Evolutionary conservation across 331 rosid species (phyloP), one percentile per base, ranked within the genome.

Genomic region (Dryas integrifolia): DNA sequence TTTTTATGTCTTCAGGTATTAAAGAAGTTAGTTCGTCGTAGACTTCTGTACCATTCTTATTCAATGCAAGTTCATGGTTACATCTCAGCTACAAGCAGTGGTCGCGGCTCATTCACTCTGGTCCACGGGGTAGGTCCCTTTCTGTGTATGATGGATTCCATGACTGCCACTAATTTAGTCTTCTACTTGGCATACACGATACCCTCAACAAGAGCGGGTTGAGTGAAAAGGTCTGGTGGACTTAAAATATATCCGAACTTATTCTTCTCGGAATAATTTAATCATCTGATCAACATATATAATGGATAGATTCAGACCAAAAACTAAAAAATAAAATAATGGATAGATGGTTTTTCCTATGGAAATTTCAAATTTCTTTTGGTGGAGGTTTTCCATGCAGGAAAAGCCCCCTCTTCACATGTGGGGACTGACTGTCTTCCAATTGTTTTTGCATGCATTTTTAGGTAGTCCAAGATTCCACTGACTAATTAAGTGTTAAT

Each of bases 1-100:
- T 59, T 6, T 55, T 56, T 43, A 51, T 18, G 5, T 79, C 78
- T 60, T 26, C 59, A 91, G 98, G 97, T 94, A n/a, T 77, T 94
- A 86, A 88, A 88, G 85, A 94, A 86, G 90, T 85, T 94, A 75
- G 87, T 84, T 73, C 87, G 84, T 7, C 95, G 89, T 61, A 88
- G 86, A 79, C 87, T 91, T 76, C 62, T 94, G 89, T 94, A 94
- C 84, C 96, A 89, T 86, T 94, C 97, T 65, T 94, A 94, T 81
- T 94, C 98, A 1, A 83, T 91, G 89, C 98, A 91, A 83, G 97
- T 94, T 71, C 98, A 91, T 85, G 98, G 98, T 52, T 91, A 88
- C 77, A 78, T 94, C 72, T 82, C 82, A 59, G 86, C 86, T 71
- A 86, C 84, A 71, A 89, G 76, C 79, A 80, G 77, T 47, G 90